These are phyloP conservation scores for Neostapfia colusana DNA, from an alignment of 176 grass and related monocot genomes.

Conservation along the genomic window DNA sequence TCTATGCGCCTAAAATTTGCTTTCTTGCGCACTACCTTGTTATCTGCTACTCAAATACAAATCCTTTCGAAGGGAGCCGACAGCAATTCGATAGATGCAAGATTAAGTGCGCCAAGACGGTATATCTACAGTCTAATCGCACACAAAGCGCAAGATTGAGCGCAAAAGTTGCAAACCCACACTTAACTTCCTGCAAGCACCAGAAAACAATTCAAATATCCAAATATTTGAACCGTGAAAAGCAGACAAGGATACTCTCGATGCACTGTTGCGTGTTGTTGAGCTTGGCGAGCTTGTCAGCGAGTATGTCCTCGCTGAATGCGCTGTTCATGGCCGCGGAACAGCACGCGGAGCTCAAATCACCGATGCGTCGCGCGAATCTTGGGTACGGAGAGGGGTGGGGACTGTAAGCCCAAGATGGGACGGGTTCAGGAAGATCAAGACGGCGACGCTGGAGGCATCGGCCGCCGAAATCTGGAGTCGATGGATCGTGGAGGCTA, in stretches of 20 bases:
- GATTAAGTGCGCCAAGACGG: not conserved
- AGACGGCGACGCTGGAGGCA: slow-evolving; percentile 41
- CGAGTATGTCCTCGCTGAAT: slow-evolving; percentile 89
- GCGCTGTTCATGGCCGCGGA: slow-evolving; percentile 69
- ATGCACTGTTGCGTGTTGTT: slow-evolving; percentile 99
- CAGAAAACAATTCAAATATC: slow-evolving; percentile 25
- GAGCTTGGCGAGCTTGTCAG: slow-evolving; percentile 91
- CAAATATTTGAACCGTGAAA: slow-evolving; percentile 12
- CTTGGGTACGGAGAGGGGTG: not conserved
- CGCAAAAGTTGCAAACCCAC: slow-evolving; percentile 21
- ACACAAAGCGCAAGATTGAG: not conserved
- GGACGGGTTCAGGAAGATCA: slow-evolving; percentile 13
- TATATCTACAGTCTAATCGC: not conserved
- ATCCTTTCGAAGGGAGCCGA: slow-evolving; percentile 11
- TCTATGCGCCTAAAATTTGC: slow-evolving; percentile 2
- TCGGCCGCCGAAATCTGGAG: slow-evolving; percentile 45
- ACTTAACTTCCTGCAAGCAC: slow-evolving; percentile 5
- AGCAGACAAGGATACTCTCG: slow-evolving; percentile 82
- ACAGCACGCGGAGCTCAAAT: slow-evolving; percentile 32
- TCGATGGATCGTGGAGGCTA: slow-evolving; percentile 42
- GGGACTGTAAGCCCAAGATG: not conserved
- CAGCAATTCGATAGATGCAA: not conserved
- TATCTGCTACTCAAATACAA: not conserved
- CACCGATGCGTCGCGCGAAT: slow-evolving; percentile 26
- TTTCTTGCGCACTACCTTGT: not conserved